Evolutionary conservation across 306 rosid species (phyloP).

Genomic region (Trifolium repens): DNA sequence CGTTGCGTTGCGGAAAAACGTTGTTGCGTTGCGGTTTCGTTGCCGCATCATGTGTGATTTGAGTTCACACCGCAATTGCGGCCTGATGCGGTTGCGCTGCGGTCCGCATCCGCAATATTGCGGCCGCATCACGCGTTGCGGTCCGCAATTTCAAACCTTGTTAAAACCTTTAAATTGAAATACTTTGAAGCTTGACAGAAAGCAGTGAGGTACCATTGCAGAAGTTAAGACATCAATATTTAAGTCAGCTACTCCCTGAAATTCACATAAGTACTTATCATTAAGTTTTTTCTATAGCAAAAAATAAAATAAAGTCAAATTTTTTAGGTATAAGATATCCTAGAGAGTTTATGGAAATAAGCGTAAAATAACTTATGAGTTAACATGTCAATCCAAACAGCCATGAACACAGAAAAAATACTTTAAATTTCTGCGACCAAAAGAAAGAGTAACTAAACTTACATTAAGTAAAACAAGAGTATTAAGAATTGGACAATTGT

Average conservation of each 20-base stretch:
- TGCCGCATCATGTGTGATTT: no score
- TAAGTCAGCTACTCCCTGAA: slow-evolving; percentile 48
- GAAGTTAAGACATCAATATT: slow-evolving; percentile 35
- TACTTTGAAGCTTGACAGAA: slow-evolving; percentile 39
- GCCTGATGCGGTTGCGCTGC: no score
- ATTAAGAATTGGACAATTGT: slow-evolving; percentile 46
- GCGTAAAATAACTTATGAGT: neutral
- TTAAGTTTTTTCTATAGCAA: neutral
- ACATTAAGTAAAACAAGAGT: slow-evolving; percentile 51
- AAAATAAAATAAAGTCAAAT: no score
- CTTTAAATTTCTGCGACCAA: no score
- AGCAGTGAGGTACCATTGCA: slow-evolving; percentile 43
- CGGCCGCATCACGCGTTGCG: no score
- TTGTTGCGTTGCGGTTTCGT: no score
- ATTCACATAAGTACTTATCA: neutral
- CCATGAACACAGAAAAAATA: neutral
- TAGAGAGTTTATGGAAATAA: neutral
- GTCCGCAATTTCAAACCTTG: no score
- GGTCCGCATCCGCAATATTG: no score
- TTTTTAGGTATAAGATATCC: neutral
- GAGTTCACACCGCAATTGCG: no score
- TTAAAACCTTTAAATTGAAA: slow-evolving; percentile 39
- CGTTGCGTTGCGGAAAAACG: no score
- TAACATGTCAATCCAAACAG: neutral
- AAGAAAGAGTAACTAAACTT: slow-evolving; percentile 22